Conservation (phyloP, 768 basidiomycete genomes). For the Pleurotus salmoneostramineus region DNA sequence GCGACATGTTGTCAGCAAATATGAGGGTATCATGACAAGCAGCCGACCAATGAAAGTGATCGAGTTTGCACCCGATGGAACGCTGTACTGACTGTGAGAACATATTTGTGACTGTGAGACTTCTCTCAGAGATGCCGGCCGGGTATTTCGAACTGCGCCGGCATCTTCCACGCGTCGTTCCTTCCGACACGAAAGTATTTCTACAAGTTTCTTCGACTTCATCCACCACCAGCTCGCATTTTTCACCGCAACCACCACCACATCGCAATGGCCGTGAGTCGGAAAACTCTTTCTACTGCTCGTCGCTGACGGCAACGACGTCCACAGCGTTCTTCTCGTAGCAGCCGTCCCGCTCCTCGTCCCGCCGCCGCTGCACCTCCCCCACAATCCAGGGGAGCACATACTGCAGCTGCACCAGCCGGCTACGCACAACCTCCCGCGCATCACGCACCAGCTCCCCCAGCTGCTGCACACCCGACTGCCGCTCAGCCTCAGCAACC, state of each 20-base stretch:
- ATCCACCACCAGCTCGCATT: neutral
- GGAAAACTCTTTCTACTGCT: neutral
- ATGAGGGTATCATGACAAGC: conserved; percentile 6
- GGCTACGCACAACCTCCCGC: conserved; percentile 37
- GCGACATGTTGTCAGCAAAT: conserved; percentile 3
- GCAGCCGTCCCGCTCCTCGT: conserved; percentile 57
- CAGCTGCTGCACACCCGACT: conserved; percentile 39
- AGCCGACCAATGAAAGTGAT: neutral
- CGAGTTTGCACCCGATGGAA: neutral
- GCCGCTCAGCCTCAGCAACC: conserved; percentile 49
- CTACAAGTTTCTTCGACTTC: neutral
- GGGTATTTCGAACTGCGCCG: neutral
- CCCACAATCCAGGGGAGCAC: conserved; percentile 41
- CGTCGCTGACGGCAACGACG: neutral
- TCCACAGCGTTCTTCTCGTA: conserved; percentile 71
- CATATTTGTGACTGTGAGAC: neutral
- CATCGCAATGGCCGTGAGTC: conserved; percentile 46
- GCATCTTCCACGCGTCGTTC: neutral
- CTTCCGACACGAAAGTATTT: neutral
- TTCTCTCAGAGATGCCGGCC: neutral
- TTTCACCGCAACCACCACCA: conserved; percentile 3
- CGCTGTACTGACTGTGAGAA: neutral
- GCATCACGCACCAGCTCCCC: conserved; percentile 33
- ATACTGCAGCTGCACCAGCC: conserved; percentile 48
- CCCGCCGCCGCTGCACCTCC: conserved; percentile 40